These are phyloP conservation scores for Trypanosoma lewisi DNA, from an alignment of 208 protist species.

Conservation along the genomic window DNA sequence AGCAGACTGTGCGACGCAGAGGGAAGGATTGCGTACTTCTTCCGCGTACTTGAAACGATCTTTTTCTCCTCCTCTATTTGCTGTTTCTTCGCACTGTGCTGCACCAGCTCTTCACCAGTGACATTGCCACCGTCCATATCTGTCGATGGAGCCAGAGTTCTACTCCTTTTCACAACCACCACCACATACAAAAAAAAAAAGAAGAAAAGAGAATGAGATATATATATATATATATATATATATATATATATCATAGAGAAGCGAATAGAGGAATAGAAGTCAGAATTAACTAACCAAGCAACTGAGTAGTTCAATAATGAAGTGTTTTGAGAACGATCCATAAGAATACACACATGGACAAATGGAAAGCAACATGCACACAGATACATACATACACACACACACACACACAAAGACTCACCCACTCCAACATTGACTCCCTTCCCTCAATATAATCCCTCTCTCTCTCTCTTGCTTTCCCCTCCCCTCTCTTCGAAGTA, in stretches of 20 bases:
- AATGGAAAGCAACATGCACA: background rate
- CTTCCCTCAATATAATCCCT: too few relatives aligned
- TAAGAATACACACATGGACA: too few relatives aligned
- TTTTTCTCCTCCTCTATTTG: slow-evolving; percentile 8
- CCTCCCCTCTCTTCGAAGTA: too few relatives aligned
- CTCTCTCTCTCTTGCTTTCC: too few relatives aligned
- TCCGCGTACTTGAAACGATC: slow-evolving; percentile 43
- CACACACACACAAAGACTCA: background rate
- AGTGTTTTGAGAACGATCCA: too few relatives aligned
- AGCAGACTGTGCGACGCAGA: slow-evolving; percentile 50
- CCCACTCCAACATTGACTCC: background rate
- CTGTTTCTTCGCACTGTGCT: background rate
- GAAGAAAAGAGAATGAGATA: too few relatives aligned
- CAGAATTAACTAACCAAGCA: too few relatives aligned
- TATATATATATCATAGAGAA: too few relatives aligned
- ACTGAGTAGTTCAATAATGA: too few relatives aligned
- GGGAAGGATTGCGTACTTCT: slow-evolving; percentile 56
- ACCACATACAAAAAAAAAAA: background rate
- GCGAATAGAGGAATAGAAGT: too few relatives aligned
- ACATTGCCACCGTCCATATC: background rate
- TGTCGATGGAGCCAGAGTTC: background rate
- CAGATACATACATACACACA: background rate
- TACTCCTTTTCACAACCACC: background rate
- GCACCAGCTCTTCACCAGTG: background rate
- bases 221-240: too few relatives aligned